phyloP scores from a whole-genome alignment of 345 rosid genomes.

The Capsella bursapastoris region DNA sequence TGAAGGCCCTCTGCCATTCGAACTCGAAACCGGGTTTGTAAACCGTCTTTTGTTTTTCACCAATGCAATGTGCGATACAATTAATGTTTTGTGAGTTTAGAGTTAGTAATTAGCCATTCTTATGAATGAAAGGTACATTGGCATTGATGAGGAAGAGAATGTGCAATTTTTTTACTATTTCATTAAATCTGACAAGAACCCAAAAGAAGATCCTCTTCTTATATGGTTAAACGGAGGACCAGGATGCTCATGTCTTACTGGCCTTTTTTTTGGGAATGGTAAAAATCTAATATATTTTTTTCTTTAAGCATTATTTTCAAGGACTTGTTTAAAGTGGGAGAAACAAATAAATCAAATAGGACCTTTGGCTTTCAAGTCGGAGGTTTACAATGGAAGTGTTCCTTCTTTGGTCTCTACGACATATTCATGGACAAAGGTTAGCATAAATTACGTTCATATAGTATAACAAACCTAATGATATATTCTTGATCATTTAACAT shows the following conservation, averaged over 20 bases:
- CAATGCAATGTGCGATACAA: too few species aligned
- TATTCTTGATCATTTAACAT: not conserved
- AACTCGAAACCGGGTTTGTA: slow-evolving; percentile 58
- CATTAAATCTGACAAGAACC: slow-evolving; percentile 44
- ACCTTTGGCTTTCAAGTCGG: slow-evolving; percentile 51
- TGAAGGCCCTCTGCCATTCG: slow-evolving; percentile 51
- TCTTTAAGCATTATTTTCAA: not conserved
- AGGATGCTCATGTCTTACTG: slow-evolving; percentile 42
- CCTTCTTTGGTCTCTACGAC: slow-evolving; percentile 60
- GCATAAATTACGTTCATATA: slow-evolving; percentile 46
- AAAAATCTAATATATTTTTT: not conserved
- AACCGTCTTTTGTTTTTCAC: slow-evolving; percentile 34
- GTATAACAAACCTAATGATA: not conserved
- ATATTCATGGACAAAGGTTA: slow-evolving; percentile 71
- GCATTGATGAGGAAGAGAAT: slow-evolving; percentile 35
- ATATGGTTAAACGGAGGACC: slow-evolving; percentile 50
- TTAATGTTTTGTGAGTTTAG: not conserved
- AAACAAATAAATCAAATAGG: slow-evolving; percentile 41
- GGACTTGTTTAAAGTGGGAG: not conserved
- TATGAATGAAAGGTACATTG: slow-evolving; percentile 37
- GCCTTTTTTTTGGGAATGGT: slow-evolving; percentile 36
- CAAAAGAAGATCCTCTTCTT: slow-evolving; percentile 45
- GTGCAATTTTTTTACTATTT: slow-evolving; percentile 43
- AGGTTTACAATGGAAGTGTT: slow-evolving; percentile 61
- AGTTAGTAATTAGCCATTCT: slow-evolving; percentile 4